A percentile compares a stretch with the other conserved stretches of the same genome.
Conservation (phyloP, 2,329 filamentous ascomycete genomes). For the Nigrospora sphaerica region DNA sequence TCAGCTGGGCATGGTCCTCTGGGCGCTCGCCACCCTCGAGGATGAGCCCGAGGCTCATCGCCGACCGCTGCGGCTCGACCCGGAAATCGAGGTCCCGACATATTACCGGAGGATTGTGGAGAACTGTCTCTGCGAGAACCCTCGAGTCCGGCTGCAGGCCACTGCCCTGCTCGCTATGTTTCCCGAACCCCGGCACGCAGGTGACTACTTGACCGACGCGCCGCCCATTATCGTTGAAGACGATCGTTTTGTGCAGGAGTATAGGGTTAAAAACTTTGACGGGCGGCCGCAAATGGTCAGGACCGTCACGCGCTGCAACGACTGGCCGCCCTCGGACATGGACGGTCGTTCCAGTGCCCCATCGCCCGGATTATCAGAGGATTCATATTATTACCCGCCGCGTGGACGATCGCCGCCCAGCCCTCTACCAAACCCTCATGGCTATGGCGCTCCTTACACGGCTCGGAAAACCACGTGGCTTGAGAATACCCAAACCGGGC, state of each 20-base stretch:
- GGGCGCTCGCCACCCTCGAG: slow-evolving; percentile 79
- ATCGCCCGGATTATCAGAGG: slow-evolving; percentile 26
- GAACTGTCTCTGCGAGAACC: slow-evolving; percentile 68
- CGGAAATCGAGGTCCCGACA: slow-evolving; percentile 59
- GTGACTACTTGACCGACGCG: slow-evolving; percentile 13
- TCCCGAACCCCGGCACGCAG: slow-evolving; percentile 33
- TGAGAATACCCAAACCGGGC: slow-evolving; percentile 5
- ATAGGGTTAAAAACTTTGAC: slow-evolving; percentile 27
- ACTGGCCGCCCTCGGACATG: slow-evolving; percentile 33
- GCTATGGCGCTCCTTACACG: slow-evolving; percentile 22
- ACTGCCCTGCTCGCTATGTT: slow-evolving; percentile 64
- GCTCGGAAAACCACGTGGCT: slow-evolving; percentile 13
- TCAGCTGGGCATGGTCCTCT: slow-evolving; percentile 94
- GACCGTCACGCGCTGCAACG: slow-evolving; percentile 32
- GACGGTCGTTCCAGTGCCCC: slow-evolving; percentile 26
- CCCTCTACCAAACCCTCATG: slow-evolving; percentile 36
- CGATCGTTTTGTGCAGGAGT: slow-evolving; percentile 31
- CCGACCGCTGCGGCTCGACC: slow-evolving; percentile 57
- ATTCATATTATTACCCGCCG: slow-evolving; percentile 37
- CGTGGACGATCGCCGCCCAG: slow-evolving; percentile 49
- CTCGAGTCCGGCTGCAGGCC: slow-evolving; percentile 67
- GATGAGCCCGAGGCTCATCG: slow-evolving; percentile 82
- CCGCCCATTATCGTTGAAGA: slow-evolving; percentile 30
- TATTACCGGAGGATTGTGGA: slow-evolving; percentile 75
- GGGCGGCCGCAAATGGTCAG: slow-evolving; percentile 26